Percentiles rank a stretch among this genome's conserved stretches.
Evolutionary conservation across 148 eudicot genomes (phyloP).

Genomic region (Persicaria maculosa): DNA sequence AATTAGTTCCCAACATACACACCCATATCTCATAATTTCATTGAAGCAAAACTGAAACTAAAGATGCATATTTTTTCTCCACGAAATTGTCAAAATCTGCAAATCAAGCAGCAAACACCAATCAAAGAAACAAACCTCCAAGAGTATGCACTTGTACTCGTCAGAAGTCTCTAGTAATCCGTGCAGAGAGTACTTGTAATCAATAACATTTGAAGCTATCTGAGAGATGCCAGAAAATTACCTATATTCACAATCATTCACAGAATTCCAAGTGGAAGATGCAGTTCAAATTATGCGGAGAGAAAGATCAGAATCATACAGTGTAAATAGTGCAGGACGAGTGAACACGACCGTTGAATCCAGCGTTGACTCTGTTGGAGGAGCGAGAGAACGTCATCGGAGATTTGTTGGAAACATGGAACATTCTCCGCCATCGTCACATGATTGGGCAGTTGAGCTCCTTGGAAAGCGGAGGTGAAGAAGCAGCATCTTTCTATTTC

Average conservation of each 20-base stretch:
- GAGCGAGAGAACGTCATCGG: slow-evolving; percentile 8
- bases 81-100: not conserved
- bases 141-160: slow-evolving; percentile 30
- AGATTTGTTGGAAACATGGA: slow-evolving; percentile 22
- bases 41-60: not conserved
- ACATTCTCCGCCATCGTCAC: slow-evolving; percentile 5
- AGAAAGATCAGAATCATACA: slow-evolving; percentile 23
- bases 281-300: not conserved
- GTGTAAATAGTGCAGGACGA: slow-evolving; percentile 66
- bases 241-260: not conserved
- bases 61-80: not conserved
- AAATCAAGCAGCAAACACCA: not conserved
- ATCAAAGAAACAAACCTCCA: slow-evolving; percentile 41
- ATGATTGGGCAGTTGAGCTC: not conserved
- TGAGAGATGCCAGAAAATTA: slow-evolving; percentile 13
- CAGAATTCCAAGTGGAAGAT: not conserved
- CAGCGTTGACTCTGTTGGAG: slow-evolving; percentile 26
- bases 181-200: slow-evolving; percentile 83
- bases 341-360: slow-evolving; percentile 47
- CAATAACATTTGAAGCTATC: slow-evolving; percentile 56
- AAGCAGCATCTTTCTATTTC: too few relatives aligned
- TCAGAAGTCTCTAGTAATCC: slow-evolving; percentile 42
- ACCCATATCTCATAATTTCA: not conserved
- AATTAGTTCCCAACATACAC: not conserved
- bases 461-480: not conserved